Conservation (phyloP, 202 grass and related monocot species). For the Hordeum pubiflorum region DNA sequence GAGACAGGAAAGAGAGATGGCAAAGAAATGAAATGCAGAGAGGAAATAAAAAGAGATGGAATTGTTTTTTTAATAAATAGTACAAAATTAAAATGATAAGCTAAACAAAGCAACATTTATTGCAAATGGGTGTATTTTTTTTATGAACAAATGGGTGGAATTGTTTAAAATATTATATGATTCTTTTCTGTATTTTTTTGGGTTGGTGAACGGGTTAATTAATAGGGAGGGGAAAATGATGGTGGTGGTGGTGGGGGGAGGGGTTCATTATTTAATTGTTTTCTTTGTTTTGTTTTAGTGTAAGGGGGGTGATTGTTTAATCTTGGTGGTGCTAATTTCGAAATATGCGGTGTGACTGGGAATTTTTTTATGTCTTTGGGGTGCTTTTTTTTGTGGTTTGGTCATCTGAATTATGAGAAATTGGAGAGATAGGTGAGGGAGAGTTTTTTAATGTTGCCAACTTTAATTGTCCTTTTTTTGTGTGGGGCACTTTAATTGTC, state of each 20-base stretch:
- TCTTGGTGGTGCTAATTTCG: constrained; percentile 54
- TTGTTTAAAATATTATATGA: background rate
- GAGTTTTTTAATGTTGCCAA: constrained; percentile 18
- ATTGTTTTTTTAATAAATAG: constrained; percentile 7
- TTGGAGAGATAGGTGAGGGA: background rate
- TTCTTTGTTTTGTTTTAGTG: constrained; percentile 30
- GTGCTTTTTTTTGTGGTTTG: background rate
- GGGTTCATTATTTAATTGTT: constrained; percentile 36
- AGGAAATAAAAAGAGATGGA: constrained; percentile 43
- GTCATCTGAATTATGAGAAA: background rate
- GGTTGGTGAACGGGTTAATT: constrained; percentile 48
- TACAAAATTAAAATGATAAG: background rate
- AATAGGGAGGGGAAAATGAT: constrained; percentile 32
- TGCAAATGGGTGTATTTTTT: constrained; percentile 20
- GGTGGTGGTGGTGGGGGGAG: constrained; percentile 15
- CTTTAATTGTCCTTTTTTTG: background rate
- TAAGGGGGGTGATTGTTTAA: constrained; percentile 31
- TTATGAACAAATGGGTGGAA: constrained; percentile 23
- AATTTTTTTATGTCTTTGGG: constrained; percentile 40
- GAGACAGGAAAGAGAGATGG: background rate
- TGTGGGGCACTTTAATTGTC: background rate
- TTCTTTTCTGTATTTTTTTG: background rate
- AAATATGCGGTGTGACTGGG: constrained; percentile 71
- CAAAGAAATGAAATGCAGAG: constrained; percentile 30
- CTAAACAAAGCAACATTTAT: constrained; percentile 28